These are phyloP conservation scores for Phytophthora niederhauseri DNA, from an alignment of 352 stramenopile species.

Conservation along the genomic window DNA sequence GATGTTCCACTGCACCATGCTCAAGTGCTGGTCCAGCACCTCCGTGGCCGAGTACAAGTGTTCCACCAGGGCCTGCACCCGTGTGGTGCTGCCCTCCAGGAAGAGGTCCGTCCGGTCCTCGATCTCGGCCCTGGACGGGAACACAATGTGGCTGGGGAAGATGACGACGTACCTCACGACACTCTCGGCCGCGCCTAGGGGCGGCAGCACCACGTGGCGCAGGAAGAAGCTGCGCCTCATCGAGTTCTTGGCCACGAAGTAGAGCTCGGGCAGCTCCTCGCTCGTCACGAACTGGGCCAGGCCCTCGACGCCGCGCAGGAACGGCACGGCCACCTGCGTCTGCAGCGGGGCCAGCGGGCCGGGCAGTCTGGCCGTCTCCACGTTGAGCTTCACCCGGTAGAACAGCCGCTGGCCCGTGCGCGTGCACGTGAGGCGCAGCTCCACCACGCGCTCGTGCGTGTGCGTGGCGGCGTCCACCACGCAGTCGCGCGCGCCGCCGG, in stretches of 20 bases:
- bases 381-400: constrained; percentile 64
- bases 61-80: constrained; percentile 76
- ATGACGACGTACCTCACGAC: constrained; percentile 80
- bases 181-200: constrained; percentile 67
- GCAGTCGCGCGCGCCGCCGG: constrained; percentile 68
- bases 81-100: constrained; percentile 72
- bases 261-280: constrained; percentile 83
- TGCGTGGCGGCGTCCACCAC: constrained; percentile 60
- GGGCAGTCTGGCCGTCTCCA: constrained; percentile 59
- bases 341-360: constrained; percentile 58
- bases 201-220: constrained; percentile 69
- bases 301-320: constrained; percentile 72
- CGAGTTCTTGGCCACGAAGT: constrained; percentile 85
- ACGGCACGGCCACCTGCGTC: constrained; percentile 59
- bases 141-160: constrained; percentile 76
- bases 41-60: constrained; percentile 86
- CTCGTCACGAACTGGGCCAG: constrained; percentile 82
- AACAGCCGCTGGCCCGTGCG: constrained; percentile 68
- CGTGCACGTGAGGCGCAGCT: constrained; percentile 65
- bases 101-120: constrained; percentile 79
- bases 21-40: constrained; percentile 83
- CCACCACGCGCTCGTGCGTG: constrained; percentile 57
- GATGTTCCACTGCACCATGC: constrained; percentile 91
- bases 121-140: constrained; percentile 79
- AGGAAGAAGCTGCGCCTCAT: constrained; percentile 74